Evolutionary conservation across 768 basidiomycete species (phyloP).

Genomic region (Saitozyma sp.): DNA sequence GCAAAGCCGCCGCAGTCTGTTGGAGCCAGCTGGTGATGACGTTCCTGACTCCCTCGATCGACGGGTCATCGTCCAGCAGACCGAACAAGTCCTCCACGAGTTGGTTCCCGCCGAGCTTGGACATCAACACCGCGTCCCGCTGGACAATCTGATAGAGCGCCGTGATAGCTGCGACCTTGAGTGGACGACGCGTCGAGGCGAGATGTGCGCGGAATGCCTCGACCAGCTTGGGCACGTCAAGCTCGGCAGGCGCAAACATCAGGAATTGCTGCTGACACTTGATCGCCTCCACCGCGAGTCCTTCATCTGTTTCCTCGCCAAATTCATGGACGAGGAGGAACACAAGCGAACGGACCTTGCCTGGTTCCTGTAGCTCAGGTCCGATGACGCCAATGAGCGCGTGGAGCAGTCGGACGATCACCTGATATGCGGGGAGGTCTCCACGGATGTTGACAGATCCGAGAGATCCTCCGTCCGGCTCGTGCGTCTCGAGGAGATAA

Average conservation of each 20-base stretch:
- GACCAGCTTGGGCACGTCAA: conserved; percentile 77
- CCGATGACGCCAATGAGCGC: conserved; percentile 91
- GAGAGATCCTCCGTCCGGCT: conserved; percentile 83
- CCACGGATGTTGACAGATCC: conserved; percentile 81
- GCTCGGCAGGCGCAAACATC: conserved; percentile 86
- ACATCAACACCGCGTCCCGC: conserved; percentile 86
- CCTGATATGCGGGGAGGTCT: conserved; percentile 87
- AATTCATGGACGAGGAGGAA: conserved; percentile 84
- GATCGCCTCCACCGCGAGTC: conserved; percentile 87
- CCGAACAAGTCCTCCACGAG: conserved; percentile 93
- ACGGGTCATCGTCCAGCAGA: conserved; percentile 91
- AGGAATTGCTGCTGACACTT: conserved; percentile 95
- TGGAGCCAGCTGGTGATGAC: conserved; percentile 92
- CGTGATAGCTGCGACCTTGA: conserved; percentile 93
- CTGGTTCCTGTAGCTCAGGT: conserved; percentile 89
- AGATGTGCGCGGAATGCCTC: conserved; percentile 75
- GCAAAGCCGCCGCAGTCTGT: conserved; percentile 88
- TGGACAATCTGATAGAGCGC: conserved; percentile 96
- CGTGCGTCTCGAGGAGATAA: conserved; percentile 85
- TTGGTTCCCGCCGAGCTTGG: conserved; percentile 86
- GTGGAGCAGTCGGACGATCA: conserved; percentile 87
- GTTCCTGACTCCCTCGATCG: conserved; percentile 86
- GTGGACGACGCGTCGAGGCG: conserved; percentile 73
- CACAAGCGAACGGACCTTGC: conserved; percentile 72
- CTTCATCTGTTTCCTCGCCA: conserved; percentile 79